Percentiles rank a stretch among this genome's conserved stretches.
Evolutionary conservation across 495 filamentous ascomycete genomes (phyloP).

Genomic region (Barbatosphaeria neglecta): DNA sequence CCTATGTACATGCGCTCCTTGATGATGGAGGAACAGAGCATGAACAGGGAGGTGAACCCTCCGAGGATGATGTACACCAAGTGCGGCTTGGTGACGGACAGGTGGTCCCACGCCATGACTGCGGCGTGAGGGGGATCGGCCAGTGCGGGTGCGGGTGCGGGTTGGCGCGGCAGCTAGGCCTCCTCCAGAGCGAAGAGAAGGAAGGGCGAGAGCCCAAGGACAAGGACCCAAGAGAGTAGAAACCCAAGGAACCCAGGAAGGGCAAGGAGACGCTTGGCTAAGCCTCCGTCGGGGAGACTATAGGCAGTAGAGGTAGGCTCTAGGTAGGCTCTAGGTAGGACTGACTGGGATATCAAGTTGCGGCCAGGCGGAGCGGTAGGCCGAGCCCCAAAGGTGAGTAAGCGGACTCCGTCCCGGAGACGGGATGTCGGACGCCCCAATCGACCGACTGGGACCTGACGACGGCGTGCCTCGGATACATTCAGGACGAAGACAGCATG

Average conservation of each 20-base stretch:
- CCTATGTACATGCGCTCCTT: conserved; percentile 99
- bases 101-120: conserved; percentile 87
- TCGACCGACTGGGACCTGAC: conserved; percentile 1
- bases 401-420: conserved; percentile 4
- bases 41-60: conserved; percentile 95
- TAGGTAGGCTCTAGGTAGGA: too few species aligned
- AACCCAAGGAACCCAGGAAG: too few species aligned
- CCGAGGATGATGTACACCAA: conserved; percentile 97
- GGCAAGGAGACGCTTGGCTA: too few species aligned
- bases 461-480: conserved; percentile 5
- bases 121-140: neutral
- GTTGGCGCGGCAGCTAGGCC: too few species aligned
- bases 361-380: neutral
- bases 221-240: too few species aligned
- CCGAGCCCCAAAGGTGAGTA: conserved; percentile 2
- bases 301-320: too few species aligned
- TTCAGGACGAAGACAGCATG: conserved; percentile 3
- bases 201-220: too few species aligned
- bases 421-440: conserved; percentile 2
- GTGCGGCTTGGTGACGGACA: conserved; percentile 88
- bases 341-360: too few species aligned
- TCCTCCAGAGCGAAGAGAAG: too few species aligned
- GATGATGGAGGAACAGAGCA: conserved; percentile 94
- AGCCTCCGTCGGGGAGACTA: neutral
- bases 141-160: too few species aligned